Base-by-base conservation (phyloP, 148 eudicot genomes). In the Bassia scoparia region DNA sequence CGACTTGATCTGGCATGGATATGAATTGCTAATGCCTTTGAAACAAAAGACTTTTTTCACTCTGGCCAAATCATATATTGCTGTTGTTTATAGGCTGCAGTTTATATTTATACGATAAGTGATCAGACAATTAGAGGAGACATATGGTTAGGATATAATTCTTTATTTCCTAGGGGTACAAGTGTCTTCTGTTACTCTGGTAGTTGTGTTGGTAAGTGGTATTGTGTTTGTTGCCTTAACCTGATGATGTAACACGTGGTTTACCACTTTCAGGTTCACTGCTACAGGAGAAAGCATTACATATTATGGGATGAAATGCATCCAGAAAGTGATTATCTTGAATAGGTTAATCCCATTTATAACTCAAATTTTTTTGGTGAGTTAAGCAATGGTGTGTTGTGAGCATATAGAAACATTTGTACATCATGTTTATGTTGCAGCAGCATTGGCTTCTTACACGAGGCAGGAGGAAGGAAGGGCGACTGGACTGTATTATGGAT, bases 401-500 rank as follows among this genome's bases (percentile, higher is more conserved):
- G n/a, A n/a, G n/a, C n/a, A n/a, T n/a, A n/a, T n/a, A n/a, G n/a
- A n/a, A n/a, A n/a, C n/a, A n/a, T n/a, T n/a, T n/a, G n/a, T n/a
- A n/a, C n/a, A n/a, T n/a, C n/a, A n/a, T n/a, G n/a, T n/a, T n/a
- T n/a, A n/a, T n/a, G n/a, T n/a, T n/a, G n/a, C n/a, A n/a, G n/a
- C 86, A 90, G 98, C 85, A 82, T 95, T 82, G 98, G n/a, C n/a
- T n/a, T n/a, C n/a, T n/a, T n/a, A n/a, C n/a, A n/a, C n/a, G n/a
- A n/a, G n/a, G n/a, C n/a, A n/a, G n/a, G n/a, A n/a, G n/a, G n/a
- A n/a, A n/a, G n/a, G n/a, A n/a, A 88, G 79, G 97, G 98, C 55
- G 98, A 95, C 80, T 79, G 98, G 98, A 56, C 98, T 97, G 59
- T 76, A 91, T 58, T 95, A 95, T 75, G 98, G 98, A n/a, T 95